Base-by-base conservation (phyloP, 2,329 filamentous ascomycete genomes). In the Cladobotryum protrusum region DNA sequence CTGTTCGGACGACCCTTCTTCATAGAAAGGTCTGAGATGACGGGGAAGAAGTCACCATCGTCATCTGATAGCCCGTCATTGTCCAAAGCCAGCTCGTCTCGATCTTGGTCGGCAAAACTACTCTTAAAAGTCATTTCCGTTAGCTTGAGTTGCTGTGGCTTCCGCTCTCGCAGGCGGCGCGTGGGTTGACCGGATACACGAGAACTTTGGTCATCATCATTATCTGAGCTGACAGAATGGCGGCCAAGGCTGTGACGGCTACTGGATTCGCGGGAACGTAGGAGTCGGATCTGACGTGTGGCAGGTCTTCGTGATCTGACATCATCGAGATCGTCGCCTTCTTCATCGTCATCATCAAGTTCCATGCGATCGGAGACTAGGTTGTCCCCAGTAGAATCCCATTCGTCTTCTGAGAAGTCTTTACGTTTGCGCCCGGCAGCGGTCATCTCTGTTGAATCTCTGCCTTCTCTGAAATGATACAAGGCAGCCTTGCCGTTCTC, bases 1-100 rank as follows among this genome's bases (percentile, higher is more conserved):
- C 57, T 58, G 15, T 36, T 52, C 5, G 53, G 52, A 5, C 61
- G 61, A 7, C 56, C 46, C 15, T 55, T 60, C n/a, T 61, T 62
- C 3, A 50, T 46, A 3, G 51, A 49, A 13, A 72, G 49, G 43
- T 73, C 70, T 3, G 71, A 73, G 6, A 66, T 57, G 20, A 73
- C 61, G 2, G 69, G 59, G 34, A 57, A 47, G 33, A 69, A 68
- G 33, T 67, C 62, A 9, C 59, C 67, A 3, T 65, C 62, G 9
- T 62, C 63, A 11, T 65, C 66, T 4, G 61, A 67, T 11, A 46
- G 55, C 4, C 49, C 48, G 7, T 49, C 59, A n/a, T 52, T 49
- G 2, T 68, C 65, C 33, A 60, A 52, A 5, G 63, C 58, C 13
- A 70, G 50, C 52, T 70, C 67, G 41, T 70, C 67, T 6, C 57